Conservation (phyloP, 1,284 basidiomycete genomes). For the Hymenochaete sp. region DNA sequence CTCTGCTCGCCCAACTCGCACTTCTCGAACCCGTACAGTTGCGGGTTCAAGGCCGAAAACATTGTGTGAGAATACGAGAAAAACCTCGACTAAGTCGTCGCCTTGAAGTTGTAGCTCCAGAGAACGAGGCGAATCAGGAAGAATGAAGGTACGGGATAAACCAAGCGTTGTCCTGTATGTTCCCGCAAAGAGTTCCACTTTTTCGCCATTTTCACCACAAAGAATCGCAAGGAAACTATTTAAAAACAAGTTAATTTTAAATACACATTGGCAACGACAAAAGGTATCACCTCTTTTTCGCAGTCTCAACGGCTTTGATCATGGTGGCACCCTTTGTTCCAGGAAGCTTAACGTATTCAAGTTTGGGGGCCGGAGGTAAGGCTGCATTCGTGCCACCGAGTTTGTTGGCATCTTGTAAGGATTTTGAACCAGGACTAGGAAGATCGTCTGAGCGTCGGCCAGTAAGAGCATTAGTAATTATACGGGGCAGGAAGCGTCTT, state of each 20-base stretch:
- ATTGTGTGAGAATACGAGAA: conserved; percentile 80
- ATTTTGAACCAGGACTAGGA: conserved; percentile 26
- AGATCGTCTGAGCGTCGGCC: conserved; percentile 52
- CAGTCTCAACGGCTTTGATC: conserved; percentile 78
- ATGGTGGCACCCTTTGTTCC: conserved; percentile 79
- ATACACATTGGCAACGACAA: not conserved
- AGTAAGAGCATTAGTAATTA: conserved; percentile 57
- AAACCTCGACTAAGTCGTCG: conserved; percentile 82
- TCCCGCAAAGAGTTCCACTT: conserved; percentile 83
- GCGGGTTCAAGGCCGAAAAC: conserved; percentile 85
- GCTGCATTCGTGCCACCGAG: conserved; percentile 29
- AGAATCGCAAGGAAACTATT: conserved; percentile 80
- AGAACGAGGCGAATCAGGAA: conserved; percentile 79
- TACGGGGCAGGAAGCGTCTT: conserved; percentile 55
- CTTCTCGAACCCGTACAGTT: conserved; percentile 83
- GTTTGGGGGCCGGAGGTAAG: conserved; percentile 65
- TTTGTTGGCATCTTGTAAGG: conserved; percentile 31
- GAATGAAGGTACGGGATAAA: conserved; percentile 76
- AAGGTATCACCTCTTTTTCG: conserved; percentile 66
- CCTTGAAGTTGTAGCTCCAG: conserved; percentile 84
- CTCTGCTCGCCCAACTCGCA: conserved; percentile 78
- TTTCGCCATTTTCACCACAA: conserved; percentile 87
- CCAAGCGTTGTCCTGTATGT: conserved; percentile 74
- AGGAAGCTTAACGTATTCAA: conserved; percentile 84
- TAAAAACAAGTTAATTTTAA: conserved; percentile 13